Evolutionary conservation across 2,329 filamentous ascomycete species (phyloP), one percentile per base, ranked within the genome.

Genomic region (Hypoxylon rubiginosum): DNA sequence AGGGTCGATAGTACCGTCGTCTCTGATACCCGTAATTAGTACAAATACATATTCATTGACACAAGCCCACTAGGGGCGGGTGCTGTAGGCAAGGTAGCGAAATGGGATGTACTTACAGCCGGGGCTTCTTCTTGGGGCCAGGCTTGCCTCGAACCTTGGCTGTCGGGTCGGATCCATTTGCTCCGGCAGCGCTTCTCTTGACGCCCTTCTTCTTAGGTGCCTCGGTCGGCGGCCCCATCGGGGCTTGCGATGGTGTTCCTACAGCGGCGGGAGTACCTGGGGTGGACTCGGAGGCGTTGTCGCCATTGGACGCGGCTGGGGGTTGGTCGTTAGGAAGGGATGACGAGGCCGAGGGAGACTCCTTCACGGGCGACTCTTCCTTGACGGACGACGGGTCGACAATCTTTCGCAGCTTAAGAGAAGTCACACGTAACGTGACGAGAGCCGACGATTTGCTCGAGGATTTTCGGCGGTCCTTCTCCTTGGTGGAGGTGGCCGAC

Each of bases 71-170:
- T 41, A 24, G 43, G 4, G 24, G n/a, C 6, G 28, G 17, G 34
- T 9, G 26, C 11, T 26, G 24, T 45, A 24, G 19, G 46, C 49
- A n/a, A 32, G 7, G 21, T 32, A 21, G 30, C 34, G n/a, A 61
- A 58, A 28, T 58, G 17, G 2, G 11, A 26, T 52, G 26, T 58
- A 91, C 94, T 82, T 91, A 97, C 95, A 97, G 82, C 85, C 92
- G 90, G 71, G 92, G 90, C 83, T 97, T 97, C 88, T 97, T 97
- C 88, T 97, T 98, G 0, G 95, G 95, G 6, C 95, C 95, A 6
- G 96, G 95, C 83, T 97, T 97, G 77, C 92, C 92, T 77, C 92
- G 85, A 58, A 90, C 84, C 79, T 92, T 94, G n/a, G 90, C 74
- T 82, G 80, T 74, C 78, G 82, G 79, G 81, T 83, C 74, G 66